These are phyloP conservation scores for Wickerhamomyces sp. DNA, from an alignment of 1,139 yeast species.

Conservation along the genomic window DNA sequence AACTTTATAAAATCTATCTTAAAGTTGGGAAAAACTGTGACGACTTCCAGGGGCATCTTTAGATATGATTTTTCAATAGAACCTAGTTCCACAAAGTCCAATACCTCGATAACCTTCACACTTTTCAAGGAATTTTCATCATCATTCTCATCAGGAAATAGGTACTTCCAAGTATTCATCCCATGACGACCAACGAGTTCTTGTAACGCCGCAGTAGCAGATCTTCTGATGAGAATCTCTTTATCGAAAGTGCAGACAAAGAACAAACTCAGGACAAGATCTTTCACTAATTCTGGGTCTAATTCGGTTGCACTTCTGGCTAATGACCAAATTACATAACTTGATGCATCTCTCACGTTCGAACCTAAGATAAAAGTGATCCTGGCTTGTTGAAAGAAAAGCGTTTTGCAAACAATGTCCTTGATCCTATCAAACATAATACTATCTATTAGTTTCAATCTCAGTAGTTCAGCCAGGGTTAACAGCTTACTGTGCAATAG, in stretches of 20 bases:
- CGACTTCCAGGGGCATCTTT: slow-evolving; percentile 30
- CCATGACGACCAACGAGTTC: slow-evolving; percentile 81
- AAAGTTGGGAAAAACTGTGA: slow-evolving; percentile 19
- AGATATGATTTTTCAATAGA: slow-evolving; percentile 35
- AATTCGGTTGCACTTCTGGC: slow-evolving; percentile 37
- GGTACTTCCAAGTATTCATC: slow-evolving; percentile 22
- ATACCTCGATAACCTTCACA: slow-evolving; percentile 54
- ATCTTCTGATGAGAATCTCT: slow-evolving; percentile 71
- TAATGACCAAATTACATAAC: slow-evolving; percentile 71
- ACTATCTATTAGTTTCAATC: slow-evolving; percentile 25
- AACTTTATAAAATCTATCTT: slow-evolving; percentile 23
- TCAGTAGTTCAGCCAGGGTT: slow-evolving; percentile 32
- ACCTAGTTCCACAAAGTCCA: slow-evolving; percentile 46
- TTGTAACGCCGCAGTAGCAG: slow-evolving; percentile 83
- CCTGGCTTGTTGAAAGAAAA: slow-evolving; percentile 49
- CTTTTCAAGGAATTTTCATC: slow-evolving; percentile 16
- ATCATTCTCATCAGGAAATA: slow-evolving; percentile 15
- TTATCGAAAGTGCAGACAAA: slow-evolving; percentile 60
- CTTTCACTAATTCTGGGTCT: slow-evolving; percentile 20
- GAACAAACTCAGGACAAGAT: slow-evolving; percentile 41
- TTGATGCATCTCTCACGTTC: slow-evolving; percentile 78
- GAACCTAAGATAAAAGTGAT: slow-evolving; percentile 52
- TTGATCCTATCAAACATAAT: slow-evolving; percentile 24
- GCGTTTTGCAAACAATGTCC: slow-evolving; percentile 32
- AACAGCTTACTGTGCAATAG: slow-evolving; percentile 28